Base-by-base conservation (phyloP, 495 filamentous ascomycete genomes). In the Tuber borchii region DNA sequence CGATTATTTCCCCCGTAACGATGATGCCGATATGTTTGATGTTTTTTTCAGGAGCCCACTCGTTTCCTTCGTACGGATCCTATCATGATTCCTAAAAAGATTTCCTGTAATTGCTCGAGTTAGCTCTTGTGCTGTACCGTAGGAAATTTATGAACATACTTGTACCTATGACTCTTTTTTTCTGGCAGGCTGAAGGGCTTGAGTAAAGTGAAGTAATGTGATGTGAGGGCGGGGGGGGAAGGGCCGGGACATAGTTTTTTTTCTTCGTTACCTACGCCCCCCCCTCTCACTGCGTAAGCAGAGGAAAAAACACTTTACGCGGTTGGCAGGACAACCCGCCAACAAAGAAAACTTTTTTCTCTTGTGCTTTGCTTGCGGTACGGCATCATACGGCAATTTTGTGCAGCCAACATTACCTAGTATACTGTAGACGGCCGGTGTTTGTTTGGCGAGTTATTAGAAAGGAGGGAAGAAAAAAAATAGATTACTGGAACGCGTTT, bases 51-150 rank as follows among this genome's bases (percentile, higher is more conserved):
- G 56, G 51, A 34, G 3, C 56, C 26, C 56, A 14, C 26, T 65
- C 56, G 56, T 65, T 65, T 65, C 51, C 17, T 34, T 34, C 56
- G 26, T 31, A 16, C 26, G 56, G 12, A 65, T 65, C 56, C 56
- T 26, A 65, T 34, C 14, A 65, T 34, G 56, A 65, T 65, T 65
- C 56, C 26, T 26, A 34, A 34, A 65, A 34, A 17, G 1, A 34
- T 65, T 65, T 65, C 56, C 56, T 65, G n/a, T 65, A 65, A 65
- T 65, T 65, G 56, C 56, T 17, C 56, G 56, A 65, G 56, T 65
- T 34, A 65, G 56, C 17, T 65, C 56, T 65, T 65, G 56, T 65
- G 56, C 26, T 26, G 26, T 34, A 65, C 31, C 56, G 26, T 65
- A 65, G 56, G 56, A 65, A 65, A 65, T 65, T 65, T 65, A 65